Percentiles rank a stretch among this genome's conserved stretches.
Evolutionary conservation across 495 filamentous ascomycete genomes (phyloP).

Genomic region (Penicillium arizonense): DNA sequence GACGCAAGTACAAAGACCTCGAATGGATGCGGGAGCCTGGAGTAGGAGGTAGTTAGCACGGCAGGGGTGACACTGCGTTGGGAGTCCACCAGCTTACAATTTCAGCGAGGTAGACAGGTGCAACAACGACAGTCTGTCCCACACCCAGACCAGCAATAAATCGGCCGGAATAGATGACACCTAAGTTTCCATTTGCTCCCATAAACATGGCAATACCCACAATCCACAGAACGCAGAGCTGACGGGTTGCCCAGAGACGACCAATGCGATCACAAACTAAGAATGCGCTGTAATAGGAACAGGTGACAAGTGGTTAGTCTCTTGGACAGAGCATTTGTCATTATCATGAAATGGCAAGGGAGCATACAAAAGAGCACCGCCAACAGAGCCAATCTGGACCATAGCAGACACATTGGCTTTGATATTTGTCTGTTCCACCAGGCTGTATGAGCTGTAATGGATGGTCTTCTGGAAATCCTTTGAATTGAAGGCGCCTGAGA

Average conservation of each 20-base stretch:
- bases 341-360: background rate
- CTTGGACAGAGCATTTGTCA: too few species aligned
- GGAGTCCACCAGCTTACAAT: constrained; percentile 29
- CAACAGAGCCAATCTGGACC: constrained; percentile 69
- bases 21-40: constrained; percentile 55
- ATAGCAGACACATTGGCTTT: constrained; percentile 69
- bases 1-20: constrained; percentile 67
- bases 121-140: constrained; percentile 67
- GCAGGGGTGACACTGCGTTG: background rate
- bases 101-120: constrained; percentile 50
- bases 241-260: constrained; percentile 66
- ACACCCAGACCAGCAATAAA: constrained; percentile 69
- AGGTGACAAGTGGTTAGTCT: too few species aligned
- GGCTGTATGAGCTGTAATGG: constrained; percentile 51
- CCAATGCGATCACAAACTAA: constrained; percentile 65
- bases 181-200: constrained; percentile 56
- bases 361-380: constrained; percentile 55
- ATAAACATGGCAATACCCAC: constrained; percentile 68
- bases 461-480: constrained; percentile 60
- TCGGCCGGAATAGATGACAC: constrained; percentile 63
- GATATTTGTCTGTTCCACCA: constrained; percentile 56
- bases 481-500: constrained; percentile 63
- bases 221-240: constrained; percentile 65
- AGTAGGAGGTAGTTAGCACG: background rate
- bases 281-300: constrained; percentile 47